phyloP scores from a whole-genome alignment of 2,329 filamentous ascomycete species.

The Beauveria pseudobassiana region DNA sequence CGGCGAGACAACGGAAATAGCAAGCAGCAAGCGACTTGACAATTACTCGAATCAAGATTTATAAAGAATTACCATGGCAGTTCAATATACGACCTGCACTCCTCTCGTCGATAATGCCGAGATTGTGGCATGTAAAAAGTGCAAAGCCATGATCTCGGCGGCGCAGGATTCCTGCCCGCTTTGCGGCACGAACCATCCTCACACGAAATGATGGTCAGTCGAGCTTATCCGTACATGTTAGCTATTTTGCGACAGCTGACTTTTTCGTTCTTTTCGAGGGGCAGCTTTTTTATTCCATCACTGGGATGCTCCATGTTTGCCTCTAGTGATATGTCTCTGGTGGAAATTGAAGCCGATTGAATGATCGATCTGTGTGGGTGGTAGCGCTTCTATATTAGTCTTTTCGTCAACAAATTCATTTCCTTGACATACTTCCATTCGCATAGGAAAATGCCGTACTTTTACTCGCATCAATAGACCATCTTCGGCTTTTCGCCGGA shows the following conservation, averaged over 20 bases:
- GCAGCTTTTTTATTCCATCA: not conserved
- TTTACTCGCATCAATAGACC: not conserved
- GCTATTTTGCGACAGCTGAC: not conserved
- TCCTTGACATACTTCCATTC: not conserved
- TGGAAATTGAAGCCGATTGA: not conserved
- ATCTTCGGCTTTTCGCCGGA: not conserved
- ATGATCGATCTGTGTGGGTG: not conserved
- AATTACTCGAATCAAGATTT: not conserved
- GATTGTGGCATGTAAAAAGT: conserved; percentile 7
- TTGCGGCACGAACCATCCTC: conserved; percentile 2
- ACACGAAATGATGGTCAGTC: conserved; percentile 1
- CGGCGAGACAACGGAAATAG: not conserved
- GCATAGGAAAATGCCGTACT: not conserved
- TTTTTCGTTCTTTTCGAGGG: not conserved
- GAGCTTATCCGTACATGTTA: too few relatives aligned
- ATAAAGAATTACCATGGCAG: not conserved
- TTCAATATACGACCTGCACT: not conserved
- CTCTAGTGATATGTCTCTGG: not conserved
- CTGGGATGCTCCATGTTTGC: not conserved
- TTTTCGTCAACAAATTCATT: not conserved
- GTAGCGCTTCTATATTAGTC: not conserved
- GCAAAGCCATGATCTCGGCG: conserved; percentile 7
- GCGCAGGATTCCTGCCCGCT: conserved; percentile 9
- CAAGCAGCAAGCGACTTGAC: not conserved
- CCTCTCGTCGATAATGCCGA: not conserved